These are phyloP conservation scores for Leucocoprinus sp. DNA, from an alignment of 768 basidiomycete species.

Conservation along the genomic window DNA sequence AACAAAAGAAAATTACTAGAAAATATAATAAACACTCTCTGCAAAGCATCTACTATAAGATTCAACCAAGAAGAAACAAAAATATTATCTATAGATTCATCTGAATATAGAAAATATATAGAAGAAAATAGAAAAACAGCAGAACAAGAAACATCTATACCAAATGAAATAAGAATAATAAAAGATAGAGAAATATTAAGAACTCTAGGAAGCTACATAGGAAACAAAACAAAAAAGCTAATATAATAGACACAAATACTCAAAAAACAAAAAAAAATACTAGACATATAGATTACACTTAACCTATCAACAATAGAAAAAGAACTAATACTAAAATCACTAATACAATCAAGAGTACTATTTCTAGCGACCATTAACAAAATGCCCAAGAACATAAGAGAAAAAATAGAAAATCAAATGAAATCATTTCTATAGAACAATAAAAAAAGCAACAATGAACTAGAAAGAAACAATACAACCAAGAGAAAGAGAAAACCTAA, in stretches of 20 bases:
- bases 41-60: constrained; percentile 19
- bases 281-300: constrained; percentile 18
- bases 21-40: not conserved
- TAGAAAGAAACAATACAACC: constrained; percentile 12
- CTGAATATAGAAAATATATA: not conserved
- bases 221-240: constrained; percentile 19
- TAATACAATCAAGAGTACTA: constrained; percentile 15
- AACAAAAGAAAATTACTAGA: not conserved
- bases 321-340: constrained; percentile 13
- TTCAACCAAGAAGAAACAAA: constrained; percentile 17
- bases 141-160: constrained; percentile 8
- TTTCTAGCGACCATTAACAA: constrained; percentile 18
- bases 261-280: constrained; percentile 17
- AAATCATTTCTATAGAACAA: constrained; percentile 18
- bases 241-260: constrained; percentile 19
- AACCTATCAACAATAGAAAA: constrained; percentile 20
- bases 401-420: constrained; percentile 14
- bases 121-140: not conserved
- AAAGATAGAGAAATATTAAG: constrained; percentile 22
- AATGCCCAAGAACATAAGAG: constrained; percentile 16
- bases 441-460: constrained; percentile 9
- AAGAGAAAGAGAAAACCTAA: constrained; percentile 13
- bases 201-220: constrained; percentile 26
- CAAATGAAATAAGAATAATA: constrained; percentile 20
- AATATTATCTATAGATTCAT: constrained; percentile 22